A percentile compares a stretch with the other conserved stretches of the same genome.
phyloP scores from a whole-genome alignment of 306 rosid genomes.

The Citrullus amarus region DNA sequence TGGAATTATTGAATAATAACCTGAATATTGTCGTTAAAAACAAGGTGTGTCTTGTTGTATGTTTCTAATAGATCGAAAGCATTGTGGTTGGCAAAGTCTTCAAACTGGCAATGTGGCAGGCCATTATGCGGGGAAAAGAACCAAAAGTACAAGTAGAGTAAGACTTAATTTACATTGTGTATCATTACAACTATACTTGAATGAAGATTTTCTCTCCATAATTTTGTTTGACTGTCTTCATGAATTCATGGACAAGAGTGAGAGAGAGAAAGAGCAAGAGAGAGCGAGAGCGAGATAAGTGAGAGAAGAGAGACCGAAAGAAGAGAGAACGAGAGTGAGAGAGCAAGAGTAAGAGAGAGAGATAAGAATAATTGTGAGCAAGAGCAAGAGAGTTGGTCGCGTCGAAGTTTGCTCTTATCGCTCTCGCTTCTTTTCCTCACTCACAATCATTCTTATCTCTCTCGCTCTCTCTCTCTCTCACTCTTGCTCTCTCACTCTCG shows the following conservation, averaged over 20 bases:
- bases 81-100: conserved; percentile 98
- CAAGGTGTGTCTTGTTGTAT: conserved; percentile 80
- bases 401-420: too few relatives aligned
- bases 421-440: too few relatives aligned
- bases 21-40: conserved; percentile 90
- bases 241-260: conserved; percentile 59
- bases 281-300: too few relatives aligned
- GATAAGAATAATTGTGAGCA: too few relatives aligned
- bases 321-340: too few relatives aligned
- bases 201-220: conserved; percentile 92
- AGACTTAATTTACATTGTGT: neutral
- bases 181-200: conserved; percentile 37
- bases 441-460: too few relatives aligned
- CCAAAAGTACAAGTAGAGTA: neutral
- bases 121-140: conserved; percentile 10
- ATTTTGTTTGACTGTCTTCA: conserved; percentile 78
- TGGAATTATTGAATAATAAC: conserved; percentile 12
- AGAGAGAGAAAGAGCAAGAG: too few relatives aligned
- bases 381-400: too few relatives aligned
- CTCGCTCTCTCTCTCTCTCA: too few relatives aligned
- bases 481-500: too few relatives aligned
- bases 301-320: too few relatives aligned
- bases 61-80: conserved; percentile 82
- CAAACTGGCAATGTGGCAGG: conserved; percentile 50
- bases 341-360: too few relatives aligned